phyloP scores from a whole-genome alignment of 805 yeast species.

The Wickerhamiella galacta region DNA sequence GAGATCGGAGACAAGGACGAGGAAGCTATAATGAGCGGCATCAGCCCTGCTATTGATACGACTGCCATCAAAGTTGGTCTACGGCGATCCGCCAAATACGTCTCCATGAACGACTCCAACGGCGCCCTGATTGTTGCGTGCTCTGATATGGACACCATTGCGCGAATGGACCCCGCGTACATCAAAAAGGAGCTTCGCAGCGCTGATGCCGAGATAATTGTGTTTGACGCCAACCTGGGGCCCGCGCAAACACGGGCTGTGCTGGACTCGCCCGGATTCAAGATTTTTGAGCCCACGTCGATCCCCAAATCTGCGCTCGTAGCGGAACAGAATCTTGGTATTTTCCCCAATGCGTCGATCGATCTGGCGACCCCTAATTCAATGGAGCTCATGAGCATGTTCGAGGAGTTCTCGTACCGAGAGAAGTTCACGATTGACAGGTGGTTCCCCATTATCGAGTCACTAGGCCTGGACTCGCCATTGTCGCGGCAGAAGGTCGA shows the following conservation, averaged over 20 bases:
- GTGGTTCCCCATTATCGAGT: conserved; percentile 66
- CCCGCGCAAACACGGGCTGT: conserved; percentile 26
- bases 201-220: conserved; percentile 32
- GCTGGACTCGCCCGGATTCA: conserved; percentile 12
- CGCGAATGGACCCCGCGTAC: conserved; percentile 29
- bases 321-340: conserved; percentile 23
- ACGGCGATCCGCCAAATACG: conserved; percentile 49
- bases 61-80: conserved; percentile 26
- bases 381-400: conserved; percentile 40
- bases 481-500: conserved; percentile 17
- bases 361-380: conserved; percentile 52
- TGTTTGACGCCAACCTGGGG: conserved; percentile 57
- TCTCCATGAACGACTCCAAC: conserved; percentile 41
- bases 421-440: conserved; percentile 34
- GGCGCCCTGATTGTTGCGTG: conserved; percentile 63
- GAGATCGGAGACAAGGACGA: conserved; percentile 40
- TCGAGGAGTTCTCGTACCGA: conserved; percentile 30
- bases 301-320: conserved; percentile 40
- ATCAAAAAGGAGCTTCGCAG: conserved; percentile 27
- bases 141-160: conserved; percentile 69
- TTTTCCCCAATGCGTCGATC: conserved; percentile 32
- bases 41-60: conserved; percentile 16
- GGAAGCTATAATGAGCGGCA: conserved; percentile 11
- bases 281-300: conserved; percentile 65
- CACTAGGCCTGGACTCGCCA: conserved; percentile 28